phyloP scores from a whole-genome alignment of 768 basidiomycete genomes.

The Naematelia aurantialba region DNA sequence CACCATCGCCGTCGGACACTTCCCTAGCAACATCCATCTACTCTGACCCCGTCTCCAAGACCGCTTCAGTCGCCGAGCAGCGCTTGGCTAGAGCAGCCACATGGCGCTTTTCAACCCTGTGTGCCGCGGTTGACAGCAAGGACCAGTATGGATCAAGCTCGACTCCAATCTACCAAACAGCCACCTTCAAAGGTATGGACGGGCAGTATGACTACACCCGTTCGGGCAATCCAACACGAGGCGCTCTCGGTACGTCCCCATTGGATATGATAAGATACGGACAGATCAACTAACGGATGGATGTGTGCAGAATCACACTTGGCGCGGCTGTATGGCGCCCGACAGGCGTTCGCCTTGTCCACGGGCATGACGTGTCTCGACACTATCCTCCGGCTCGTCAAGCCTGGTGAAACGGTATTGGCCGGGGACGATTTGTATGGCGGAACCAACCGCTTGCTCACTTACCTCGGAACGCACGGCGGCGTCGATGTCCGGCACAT shows the following conservation, averaged over 20 bases:
- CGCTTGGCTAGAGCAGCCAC: slow-evolving; percentile 28
- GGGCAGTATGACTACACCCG: slow-evolving; percentile 86
- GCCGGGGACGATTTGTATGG: slow-evolving; percentile 98
- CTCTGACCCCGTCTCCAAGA: slow-evolving; percentile 17
- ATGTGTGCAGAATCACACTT: slow-evolving; percentile 77
- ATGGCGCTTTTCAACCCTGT: slow-evolving; percentile 47
- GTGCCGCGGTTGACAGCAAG: slow-evolving; percentile 59
- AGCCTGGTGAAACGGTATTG: slow-evolving; percentile 91
- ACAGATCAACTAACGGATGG: background rate
- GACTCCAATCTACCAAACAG: slow-evolving; percentile 95
- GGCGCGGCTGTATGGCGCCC: slow-evolving; percentile 90
- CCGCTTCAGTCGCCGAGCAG: slow-evolving; percentile 27
- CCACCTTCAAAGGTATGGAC: slow-evolving; percentile 92
- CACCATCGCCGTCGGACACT: slow-evolving; percentile 33
- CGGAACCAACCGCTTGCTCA: slow-evolving; percentile 90
- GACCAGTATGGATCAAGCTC: slow-evolving; percentile 93
- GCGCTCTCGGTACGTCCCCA: slow-evolving; percentile 70
- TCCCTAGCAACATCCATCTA: slow-evolving; percentile 48
- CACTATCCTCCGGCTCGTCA: slow-evolving; percentile 85
- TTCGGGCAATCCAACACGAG: slow-evolving; percentile 94
- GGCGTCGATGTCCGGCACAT: slow-evolving; percentile 89
- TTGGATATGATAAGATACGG: background rate
- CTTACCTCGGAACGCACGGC: slow-evolving; percentile 79
- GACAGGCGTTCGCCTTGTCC: slow-evolving; percentile 83
- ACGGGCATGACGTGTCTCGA: slow-evolving; percentile 99